phyloP scores from a whole-genome alignment of 2,329 filamentous ascomycete genomes.

The Sporothrix luriei region DNA sequence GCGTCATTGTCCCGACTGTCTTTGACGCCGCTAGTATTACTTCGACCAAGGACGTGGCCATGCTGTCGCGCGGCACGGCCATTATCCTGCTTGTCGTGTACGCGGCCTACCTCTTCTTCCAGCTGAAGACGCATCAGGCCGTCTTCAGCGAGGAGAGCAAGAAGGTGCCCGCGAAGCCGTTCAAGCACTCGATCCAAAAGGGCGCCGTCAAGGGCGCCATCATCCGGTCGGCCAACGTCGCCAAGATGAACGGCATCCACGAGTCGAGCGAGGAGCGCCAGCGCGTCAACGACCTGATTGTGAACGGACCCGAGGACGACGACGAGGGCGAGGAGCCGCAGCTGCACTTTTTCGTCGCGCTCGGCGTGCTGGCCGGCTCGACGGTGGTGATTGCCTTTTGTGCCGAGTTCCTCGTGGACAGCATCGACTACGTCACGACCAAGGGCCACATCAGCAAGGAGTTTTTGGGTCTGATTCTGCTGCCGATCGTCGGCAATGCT shows the following conservation, averaged over 20 bases:
- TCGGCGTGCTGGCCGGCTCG: conserved; percentile 69
- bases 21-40: conserved; percentile 63
- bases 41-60: conserved; percentile 55
- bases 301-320: conserved; percentile 51
- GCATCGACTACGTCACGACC: conserved; percentile 67
- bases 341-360: conserved; percentile 70
- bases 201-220: conserved; percentile 48
- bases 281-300: conserved; percentile 33
- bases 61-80: conserved; percentile 70
- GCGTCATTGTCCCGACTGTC: conserved; percentile 86
- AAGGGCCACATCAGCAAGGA: conserved; percentile 64
- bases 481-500: conserved; percentile 78
- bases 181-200: conserved; percentile 42
- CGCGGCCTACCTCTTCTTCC: conserved; percentile 81
- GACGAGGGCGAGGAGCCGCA: conserved; percentile 75
- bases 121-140: conserved; percentile 78
- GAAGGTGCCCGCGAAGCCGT: conserved; percentile 68
- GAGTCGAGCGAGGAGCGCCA: conserved; percentile 43
- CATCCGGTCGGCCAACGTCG: conserved; percentile 46
- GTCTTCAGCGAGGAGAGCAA: conserved; percentile 80
- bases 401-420: conserved; percentile 72
- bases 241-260: conserved; percentile 39
- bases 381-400: conserved; percentile 81
- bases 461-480: conserved; percentile 74
- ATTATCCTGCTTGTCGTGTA: conserved; percentile 86